A percentile compares a stretch with the other conserved stretches of the same genome.
Evolutionary conservation across 805 yeast genomes (phyloP).

Genomic region (Zygosaccharomyces bailii): DNA sequence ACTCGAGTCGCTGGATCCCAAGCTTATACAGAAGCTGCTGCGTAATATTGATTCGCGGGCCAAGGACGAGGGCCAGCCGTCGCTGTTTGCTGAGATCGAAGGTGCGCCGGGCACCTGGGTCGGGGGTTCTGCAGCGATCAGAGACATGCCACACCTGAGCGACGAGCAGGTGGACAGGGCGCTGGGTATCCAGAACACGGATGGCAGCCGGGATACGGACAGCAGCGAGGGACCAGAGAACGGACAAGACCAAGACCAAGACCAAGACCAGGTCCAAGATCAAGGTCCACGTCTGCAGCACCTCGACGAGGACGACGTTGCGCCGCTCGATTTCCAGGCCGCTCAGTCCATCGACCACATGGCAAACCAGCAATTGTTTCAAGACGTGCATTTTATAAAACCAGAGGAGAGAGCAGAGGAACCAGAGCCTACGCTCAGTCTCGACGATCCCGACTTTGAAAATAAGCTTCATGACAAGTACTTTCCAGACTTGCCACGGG

Average conservation of each 20-base stretch:
- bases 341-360: constrained; percentile 44
- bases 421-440: constrained; percentile 40
- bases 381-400: constrained; percentile 63
- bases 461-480: constrained; percentile 77
- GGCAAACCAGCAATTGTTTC: constrained; percentile 41
- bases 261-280: not conserved
- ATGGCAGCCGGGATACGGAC: not conserved
- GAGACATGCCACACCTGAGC: constrained; percentile 25
- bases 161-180: constrained; percentile 33
- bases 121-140: constrained; percentile 29
- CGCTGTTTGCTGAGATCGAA: constrained; percentile 36
- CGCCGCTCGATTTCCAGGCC: constrained; percentile 49
- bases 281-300: too few species aligned
- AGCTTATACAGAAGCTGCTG: constrained; percentile 55
- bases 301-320: constrained; percentile 49
- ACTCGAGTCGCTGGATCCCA: constrained; percentile 63
- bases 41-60: constrained; percentile 52
- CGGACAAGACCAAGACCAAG: not conserved
- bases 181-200: constrained; percentile 18
- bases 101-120: constrained; percentile 39
- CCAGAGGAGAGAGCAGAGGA: constrained; percentile 38
- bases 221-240: too few species aligned
- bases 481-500: constrained; percentile 86
- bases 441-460: constrained; percentile 74
- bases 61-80: constrained; percentile 42